A percentile compares a stretch with the other conserved stretches of the same genome.
phyloP scores from a whole-genome alignment of 768 basidiomycete genomes.

The Hygrophorus pudorinus region DNA sequence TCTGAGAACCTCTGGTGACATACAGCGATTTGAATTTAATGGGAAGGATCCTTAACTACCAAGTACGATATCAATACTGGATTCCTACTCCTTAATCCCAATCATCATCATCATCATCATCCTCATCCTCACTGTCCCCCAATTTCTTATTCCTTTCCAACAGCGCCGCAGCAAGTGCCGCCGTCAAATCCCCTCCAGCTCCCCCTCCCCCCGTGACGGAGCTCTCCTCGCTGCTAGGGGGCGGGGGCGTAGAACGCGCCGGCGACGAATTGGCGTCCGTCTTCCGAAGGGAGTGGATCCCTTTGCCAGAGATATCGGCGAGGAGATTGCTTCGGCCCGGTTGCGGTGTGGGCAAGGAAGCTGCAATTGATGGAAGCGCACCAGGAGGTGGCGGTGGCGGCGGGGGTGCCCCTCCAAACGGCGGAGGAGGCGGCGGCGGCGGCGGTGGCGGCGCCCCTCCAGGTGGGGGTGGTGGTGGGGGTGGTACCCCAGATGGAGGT shows the following conservation, averaged over 20 bases:
- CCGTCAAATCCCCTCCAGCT: constrained; percentile 71
- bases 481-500: too few species aligned
- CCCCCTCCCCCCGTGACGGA: constrained; percentile 31
- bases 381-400: constrained; percentile 19
- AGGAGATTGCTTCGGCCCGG: constrained; percentile 59
- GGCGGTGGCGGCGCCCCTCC: constrained; percentile 21
- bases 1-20: too few species aligned
- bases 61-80: too few species aligned
- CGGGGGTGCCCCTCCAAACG: constrained; percentile 20
- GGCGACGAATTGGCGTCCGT: constrained; percentile 31
- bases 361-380: constrained; percentile 16
- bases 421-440: constrained; percentile 26
- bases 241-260: constrained; percentile 23
- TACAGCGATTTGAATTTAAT: too few species aligned
- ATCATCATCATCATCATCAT: constrained; percentile 67
- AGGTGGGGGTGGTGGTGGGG: constrained; percentile 18
- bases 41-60: too few species aligned
- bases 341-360: constrained; percentile 38
- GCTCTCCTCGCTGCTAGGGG: constrained; percentile 22
- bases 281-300: constrained; percentile 62
- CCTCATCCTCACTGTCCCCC: constrained; percentile 77
- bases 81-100: constrained; percentile 60
- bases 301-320: constrained; percentile 75
- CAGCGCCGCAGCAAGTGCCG: constrained; percentile 76
- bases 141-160: constrained; percentile 77